These are phyloP conservation scores for Pugionium dolabratum DNA, from an alignment of 345 rosid species.

Conservation along the genomic window DNA sequence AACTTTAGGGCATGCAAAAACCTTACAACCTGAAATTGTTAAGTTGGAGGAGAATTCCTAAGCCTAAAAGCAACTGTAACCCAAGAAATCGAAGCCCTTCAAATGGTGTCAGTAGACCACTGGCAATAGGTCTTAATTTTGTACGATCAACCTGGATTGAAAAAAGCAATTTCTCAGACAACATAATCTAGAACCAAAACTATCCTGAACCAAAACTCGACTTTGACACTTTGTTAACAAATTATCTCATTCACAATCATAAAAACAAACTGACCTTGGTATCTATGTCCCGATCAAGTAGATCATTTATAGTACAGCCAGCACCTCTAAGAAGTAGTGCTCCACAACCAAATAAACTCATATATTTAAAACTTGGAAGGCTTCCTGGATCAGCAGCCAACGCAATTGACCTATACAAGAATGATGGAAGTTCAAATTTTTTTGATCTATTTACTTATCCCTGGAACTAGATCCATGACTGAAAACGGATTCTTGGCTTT, in stretches of 20 bases:
- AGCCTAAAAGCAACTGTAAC: conserved; percentile 81
- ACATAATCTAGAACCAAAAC: conserved; percentile 1
- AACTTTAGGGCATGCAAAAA: not conserved
- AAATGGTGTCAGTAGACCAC: conserved; percentile 86
- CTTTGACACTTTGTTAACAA: conserved; percentile 2
- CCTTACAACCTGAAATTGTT: conserved; percentile 73
- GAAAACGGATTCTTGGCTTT: not conserved
- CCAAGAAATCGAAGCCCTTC: conserved; percentile 83
- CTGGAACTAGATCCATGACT: not conserved
- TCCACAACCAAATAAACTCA: conserved; percentile 80
- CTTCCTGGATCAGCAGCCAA: conserved; percentile 73
- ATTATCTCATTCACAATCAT: not conserved
- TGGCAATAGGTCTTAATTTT: conserved; percentile 83
- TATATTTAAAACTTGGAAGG: conserved; percentile 69
- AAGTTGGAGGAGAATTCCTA: conserved; percentile 89
- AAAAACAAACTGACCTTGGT: conserved; percentile 50
- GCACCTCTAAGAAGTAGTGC: conserved; percentile 91
- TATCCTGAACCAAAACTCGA: not conserved
- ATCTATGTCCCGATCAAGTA: conserved; percentile 89
- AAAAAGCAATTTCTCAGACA: conserved; percentile 4
- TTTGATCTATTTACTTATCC: not conserved
- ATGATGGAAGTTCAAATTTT: not conserved
- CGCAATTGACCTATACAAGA: conserved; percentile 67
- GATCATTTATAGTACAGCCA: conserved; percentile 92
- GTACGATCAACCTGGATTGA: conserved; percentile 76